phyloP scores from a whole-genome alignment of 257 asterid genomes.

The Nicotiana sylvestris region DNA sequence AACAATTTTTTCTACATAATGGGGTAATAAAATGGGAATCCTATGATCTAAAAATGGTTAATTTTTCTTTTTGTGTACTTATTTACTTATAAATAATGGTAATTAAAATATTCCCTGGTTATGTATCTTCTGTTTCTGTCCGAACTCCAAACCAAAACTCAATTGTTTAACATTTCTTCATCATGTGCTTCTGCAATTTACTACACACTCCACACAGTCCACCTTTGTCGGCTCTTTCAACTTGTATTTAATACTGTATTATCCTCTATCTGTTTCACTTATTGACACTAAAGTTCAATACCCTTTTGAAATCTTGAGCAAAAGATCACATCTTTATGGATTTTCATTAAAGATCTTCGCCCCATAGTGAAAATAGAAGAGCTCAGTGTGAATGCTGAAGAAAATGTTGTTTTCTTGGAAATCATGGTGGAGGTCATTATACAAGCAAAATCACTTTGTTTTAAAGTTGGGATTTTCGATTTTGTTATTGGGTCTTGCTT shows the following conservation, averaged over 20 bases:
- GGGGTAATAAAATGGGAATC: too few species aligned
- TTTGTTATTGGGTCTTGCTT: conserved; percentile 50
- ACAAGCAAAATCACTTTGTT: conserved; percentile 42
- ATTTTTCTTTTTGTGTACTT: too few species aligned
- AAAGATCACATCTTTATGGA: background rate
- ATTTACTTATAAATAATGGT: background rate
- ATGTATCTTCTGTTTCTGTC: background rate
- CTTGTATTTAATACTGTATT: background rate
- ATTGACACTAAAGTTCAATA: background rate
- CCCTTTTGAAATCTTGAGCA: background rate
- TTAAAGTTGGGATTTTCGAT: conserved; percentile 51
- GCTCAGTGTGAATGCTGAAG: conserved; percentile 18
- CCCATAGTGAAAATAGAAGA: background rate
- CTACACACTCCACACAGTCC: background rate
- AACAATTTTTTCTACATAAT: too few species aligned
- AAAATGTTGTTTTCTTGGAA: conserved; percentile 37
- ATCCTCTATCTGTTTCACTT: background rate
- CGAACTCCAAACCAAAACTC: background rate
- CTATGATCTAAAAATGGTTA: too few species aligned
- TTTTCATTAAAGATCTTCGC: background rate
- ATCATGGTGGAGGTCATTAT: conserved; percentile 39
- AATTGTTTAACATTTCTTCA: background rate
- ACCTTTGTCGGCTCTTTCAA: background rate
- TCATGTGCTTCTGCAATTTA: background rate
- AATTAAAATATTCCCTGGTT: background rate